phyloP scores from a whole-genome alignment of 176 grass and related monocot species.

The Juncus effusus region DNA sequence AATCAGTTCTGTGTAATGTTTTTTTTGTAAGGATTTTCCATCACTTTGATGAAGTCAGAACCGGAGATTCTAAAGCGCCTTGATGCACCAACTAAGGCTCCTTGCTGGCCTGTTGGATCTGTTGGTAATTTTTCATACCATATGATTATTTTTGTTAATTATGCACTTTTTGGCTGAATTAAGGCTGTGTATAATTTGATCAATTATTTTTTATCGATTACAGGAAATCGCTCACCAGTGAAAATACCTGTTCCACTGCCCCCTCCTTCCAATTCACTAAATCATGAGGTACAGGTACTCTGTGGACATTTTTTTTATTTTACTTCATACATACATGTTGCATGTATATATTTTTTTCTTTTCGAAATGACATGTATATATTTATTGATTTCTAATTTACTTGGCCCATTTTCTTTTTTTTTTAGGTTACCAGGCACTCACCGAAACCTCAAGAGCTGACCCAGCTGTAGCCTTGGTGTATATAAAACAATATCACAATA shows the following conservation, averaged over 20 bases:
- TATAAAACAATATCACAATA: no score
- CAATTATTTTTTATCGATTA: constrained; percentile 13
- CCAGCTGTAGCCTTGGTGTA: no score
- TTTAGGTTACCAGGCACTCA: no score
- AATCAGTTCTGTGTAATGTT: constrained; percentile 1
- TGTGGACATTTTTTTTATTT: no score
- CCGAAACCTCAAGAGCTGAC: no score
- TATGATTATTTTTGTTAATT: neutral
- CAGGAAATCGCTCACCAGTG: constrained; percentile 36
- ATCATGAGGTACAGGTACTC: no score
- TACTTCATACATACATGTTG: no score
- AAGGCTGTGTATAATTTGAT: neutral
- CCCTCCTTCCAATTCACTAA: neutral
- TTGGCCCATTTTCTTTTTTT: no score
- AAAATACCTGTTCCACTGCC: constrained; percentile 40
- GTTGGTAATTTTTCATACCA: constrained; percentile 36
- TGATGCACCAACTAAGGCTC: constrained; percentile 45
- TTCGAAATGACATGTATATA: no score
- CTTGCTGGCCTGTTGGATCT: constrained; percentile 45
- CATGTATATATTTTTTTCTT: no score
- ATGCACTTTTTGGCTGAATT: neutral
- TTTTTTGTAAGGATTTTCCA: constrained; percentile 43
- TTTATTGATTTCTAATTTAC: no score
- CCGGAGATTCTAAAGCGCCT: constrained; percentile 28
- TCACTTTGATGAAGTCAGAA: constrained; percentile 42